Evolutionary conservation across 1,284 basidiomycete genomes (phyloP).

Genomic region (Puccinia horiana): DNA sequence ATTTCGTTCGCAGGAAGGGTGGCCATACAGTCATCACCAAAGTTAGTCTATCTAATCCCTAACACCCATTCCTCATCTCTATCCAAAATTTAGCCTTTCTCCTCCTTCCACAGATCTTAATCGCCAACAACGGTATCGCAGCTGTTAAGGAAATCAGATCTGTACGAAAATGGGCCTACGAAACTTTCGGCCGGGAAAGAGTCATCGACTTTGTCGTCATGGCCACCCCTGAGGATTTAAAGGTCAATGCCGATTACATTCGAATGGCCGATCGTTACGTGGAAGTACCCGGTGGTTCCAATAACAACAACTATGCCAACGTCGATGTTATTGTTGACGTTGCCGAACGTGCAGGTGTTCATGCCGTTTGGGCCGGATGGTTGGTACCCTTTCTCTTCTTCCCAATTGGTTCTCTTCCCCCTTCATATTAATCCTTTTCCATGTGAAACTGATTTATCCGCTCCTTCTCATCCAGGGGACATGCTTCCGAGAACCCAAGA

Average conservation of each 20-base stretch:
- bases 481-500: conserved; percentile 97
- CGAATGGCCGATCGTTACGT: conserved; percentile 99
- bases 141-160: conserved; percentile 99
- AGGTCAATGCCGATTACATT: conserved; percentile 99
- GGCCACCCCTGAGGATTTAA: conserved; percentile 98
- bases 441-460: neutral
- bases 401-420: neutral
- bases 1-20: conserved; percentile 87
- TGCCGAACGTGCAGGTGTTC: conserved; percentile 93
- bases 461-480: conserved; percentile 65
- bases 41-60: conserved; percentile 62
- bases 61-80: conserved; percentile 15
- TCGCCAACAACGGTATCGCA: conserved; percentile 97
- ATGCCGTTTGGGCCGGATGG: conserved; percentile 99
- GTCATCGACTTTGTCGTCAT: conserved; percentile 98
- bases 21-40: conserved; percentile 99
- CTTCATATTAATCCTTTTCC: neutral
- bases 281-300: conserved; percentile 95
- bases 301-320: conserved; percentile 99
- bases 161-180: conserved; percentile 99
- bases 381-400: conserved; percentile 55
- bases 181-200: conserved; percentile 94
- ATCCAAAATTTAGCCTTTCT: neutral
- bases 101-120: conserved; percentile 70
- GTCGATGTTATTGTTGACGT: conserved; percentile 99